Base-by-base conservation (phyloP, 495 filamentous ascomycete species). In the Podospora tetraspora region DNA sequence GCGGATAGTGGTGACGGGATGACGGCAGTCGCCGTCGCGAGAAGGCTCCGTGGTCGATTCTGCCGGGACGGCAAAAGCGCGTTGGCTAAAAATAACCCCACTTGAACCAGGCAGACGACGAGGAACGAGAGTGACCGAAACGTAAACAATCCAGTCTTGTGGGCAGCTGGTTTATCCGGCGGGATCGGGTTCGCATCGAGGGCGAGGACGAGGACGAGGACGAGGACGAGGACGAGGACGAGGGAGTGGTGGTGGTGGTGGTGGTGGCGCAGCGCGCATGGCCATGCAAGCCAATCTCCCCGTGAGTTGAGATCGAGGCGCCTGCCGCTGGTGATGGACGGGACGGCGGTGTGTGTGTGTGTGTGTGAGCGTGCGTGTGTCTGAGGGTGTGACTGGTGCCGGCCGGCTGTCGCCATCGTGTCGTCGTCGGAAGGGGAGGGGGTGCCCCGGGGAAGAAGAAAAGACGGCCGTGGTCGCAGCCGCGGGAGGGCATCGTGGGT, bases 51-150 rank as follows among this genome's bases (percentile, higher is more conserved):
- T 37, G 56, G 64, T 61, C 25, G 57, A 70, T 70, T 70, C 61
- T 70, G 65, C 69, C 69, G 69, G 27, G 6, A n/a, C 69, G 69
- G 69, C 69, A 70, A 70, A 70, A 70, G 22, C 30, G 56, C 62
- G 23, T 11, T 30, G 52, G 52, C 68, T 63, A 70, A 70, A 70
- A 70, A 70, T 70, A 70, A 59, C 12, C 57, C 9, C 25, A 11
- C 34, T 10, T 22, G 58, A 32, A 66, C 34, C 25, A 57, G 62
- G 34, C 62, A 22, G 34, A 32, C 27, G 19, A 32, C 12, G 24
- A 29, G 32, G n/a, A 52, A 24, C n/a, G 27, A 32, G 56, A 64
- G 13, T 30, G 62, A 21, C 29, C 21, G 58, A 56, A 8, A 29
- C 29, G 32, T 58, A 57, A 13, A 21, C 32, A 24, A 25, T 56